phyloP scores from a whole-genome alignment of 305 asterid species.

The Fraxinus angustifolia region DNA sequence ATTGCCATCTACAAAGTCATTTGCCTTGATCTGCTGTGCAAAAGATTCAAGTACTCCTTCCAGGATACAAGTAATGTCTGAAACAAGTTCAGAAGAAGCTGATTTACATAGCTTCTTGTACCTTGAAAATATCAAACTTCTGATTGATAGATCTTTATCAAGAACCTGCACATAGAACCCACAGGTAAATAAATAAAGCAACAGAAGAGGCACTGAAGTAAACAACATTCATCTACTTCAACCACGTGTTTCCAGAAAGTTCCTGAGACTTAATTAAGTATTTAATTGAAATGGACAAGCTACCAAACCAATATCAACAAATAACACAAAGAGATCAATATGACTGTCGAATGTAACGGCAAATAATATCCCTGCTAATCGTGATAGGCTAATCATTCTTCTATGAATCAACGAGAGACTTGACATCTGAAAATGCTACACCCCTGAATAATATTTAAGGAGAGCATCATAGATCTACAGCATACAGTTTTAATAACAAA shows the following conservation, averaged over 20 bases:
- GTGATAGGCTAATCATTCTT: conserved; percentile 11
- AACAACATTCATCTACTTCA: background rate
- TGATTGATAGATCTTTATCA: conserved; percentile 52
- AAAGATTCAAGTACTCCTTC: conserved; percentile 67
- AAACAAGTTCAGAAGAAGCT: conserved; percentile 61
- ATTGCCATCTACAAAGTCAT: conserved; percentile 36
- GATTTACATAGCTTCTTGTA: conserved; percentile 59
- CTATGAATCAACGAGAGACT: background rate
- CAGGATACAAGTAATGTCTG: conserved; percentile 54
- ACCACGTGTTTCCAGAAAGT: background rate
- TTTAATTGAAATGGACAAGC: conserved; percentile 2
- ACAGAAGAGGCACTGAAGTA: conserved; percentile 6
- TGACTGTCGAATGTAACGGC: conserved; percentile 13
- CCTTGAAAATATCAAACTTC: conserved; percentile 61
- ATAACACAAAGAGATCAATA: conserved; percentile 2
- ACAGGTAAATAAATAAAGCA: conserved; percentile 16
- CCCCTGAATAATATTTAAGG: conserved; percentile 9
- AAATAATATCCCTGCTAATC: background rate
- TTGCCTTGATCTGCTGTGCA: conserved; percentile 49
- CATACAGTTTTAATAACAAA: conserved; percentile 3
- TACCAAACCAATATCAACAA: conserved; percentile 15
- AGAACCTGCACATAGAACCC: conserved; percentile 58
- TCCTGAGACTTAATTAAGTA: background rate
- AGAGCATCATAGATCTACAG: conserved; percentile 12
- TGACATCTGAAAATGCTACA: background rate